Evolutionary conservation across 2,329 filamentous ascomycete genomes (phyloP), one percentile per base, ranked within the genome.

Genomic region (Teratosphaeria gauchensis): DNA sequence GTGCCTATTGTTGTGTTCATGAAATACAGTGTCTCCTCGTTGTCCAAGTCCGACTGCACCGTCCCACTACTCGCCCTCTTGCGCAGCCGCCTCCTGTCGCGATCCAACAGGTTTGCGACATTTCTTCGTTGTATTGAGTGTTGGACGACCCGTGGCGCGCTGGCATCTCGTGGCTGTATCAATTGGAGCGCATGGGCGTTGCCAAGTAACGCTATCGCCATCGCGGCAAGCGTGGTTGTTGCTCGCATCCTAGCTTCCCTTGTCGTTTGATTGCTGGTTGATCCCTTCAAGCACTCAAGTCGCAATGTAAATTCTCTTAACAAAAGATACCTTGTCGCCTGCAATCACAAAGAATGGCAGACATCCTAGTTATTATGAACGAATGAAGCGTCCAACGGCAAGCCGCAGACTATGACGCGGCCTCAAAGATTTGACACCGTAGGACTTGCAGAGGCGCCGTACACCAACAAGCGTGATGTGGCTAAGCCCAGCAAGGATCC

Each of bases 11-110:
- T 79, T 51, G 80, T 73, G 61, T 84, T 84, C 60, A 80, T 80
- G 64, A 80, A 83, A 66, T 85, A 85, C 3, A 85, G 74, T 0
- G 80, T 82, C 71, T 81, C 79, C 68, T 83, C 77, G 68, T 85
- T 85, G 66, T 82, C 78, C 56, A 85, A 73, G 2, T 69, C 72
- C 61, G 78, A 74, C 35, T 72, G 69, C 6, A 82, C 72, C 0
- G 77, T 78, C 4, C 61, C 59, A 21, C 4, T 28, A 28, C 46
- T 56, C 55, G 75, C 65, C 58, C 72, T 66, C 57, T 70, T 71
- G 57, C 74, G 74, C 62, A 77, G 74, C 57, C 79, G 75, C 60
- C 75, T 64, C 51, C 68, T 73, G 63, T 83, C 79, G 64, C 77
- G 75, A 28, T 68, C 65, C 16, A 80, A 60, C 2, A 79, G 79